Percentiles rank a stretch among this genome's conserved stretches.
Conservation (phyloP, 1,139 yeast species). For the Diutina scorzettiae region DNA sequence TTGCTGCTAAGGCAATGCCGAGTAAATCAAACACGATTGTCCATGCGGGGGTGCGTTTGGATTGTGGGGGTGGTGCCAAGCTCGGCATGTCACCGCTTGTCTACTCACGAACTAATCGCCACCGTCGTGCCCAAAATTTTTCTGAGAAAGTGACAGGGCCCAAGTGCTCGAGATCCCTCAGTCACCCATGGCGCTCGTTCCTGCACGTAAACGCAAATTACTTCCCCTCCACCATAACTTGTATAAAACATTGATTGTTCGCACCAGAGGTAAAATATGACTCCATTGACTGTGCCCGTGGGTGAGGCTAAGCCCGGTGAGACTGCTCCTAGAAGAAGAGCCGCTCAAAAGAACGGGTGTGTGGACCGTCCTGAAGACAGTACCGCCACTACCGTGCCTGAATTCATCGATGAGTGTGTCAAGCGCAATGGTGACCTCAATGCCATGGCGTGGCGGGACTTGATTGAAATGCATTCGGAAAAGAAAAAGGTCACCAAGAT, state of each 20-base stretch:
- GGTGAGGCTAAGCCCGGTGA: conserved; percentile 79
- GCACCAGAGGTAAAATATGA: neutral
- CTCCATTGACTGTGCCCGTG: conserved; percentile 43
- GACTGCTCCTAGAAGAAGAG: conserved; percentile 82
- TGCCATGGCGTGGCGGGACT: conserved; percentile 75
- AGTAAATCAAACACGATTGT: no score
- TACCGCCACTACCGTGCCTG: conserved; percentile 58
- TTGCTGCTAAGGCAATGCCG: no score
- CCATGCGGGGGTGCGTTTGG: no score
- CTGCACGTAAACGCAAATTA: neutral
- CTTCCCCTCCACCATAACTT: neutral
- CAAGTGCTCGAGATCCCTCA: no score
- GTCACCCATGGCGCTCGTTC: neutral
- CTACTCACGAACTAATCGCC: no score
- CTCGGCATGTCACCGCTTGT: no score
- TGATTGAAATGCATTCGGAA: conserved; percentile 64
- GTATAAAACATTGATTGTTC: neutral
- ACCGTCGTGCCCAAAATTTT: no score
- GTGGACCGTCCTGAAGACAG: conserved; percentile 46
- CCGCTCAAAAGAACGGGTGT: conserved; percentile 43
- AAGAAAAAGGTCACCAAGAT: conserved; percentile 62
- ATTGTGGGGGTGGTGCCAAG: no score
- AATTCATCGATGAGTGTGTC: conserved; percentile 54
- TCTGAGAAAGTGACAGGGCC: no score
- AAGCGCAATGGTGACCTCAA: conserved; percentile 38